Conservation (phyloP, 1,139 yeast species). For the Sugiyamaella xylanicola region DNA sequence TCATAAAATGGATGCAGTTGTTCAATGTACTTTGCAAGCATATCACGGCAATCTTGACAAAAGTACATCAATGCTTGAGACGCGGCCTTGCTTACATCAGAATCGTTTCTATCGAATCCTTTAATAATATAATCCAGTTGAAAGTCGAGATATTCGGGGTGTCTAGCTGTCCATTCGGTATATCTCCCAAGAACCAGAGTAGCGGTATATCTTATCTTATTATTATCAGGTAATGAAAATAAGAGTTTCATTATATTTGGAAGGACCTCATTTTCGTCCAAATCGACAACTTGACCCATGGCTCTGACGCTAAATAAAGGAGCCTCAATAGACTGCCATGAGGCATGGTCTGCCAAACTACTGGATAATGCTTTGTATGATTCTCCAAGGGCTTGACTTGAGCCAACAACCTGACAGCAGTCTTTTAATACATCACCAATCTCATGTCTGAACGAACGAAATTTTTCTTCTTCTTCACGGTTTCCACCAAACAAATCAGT, state of each 20-base stretch:
- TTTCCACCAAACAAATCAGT: slow-evolving; percentile 57
- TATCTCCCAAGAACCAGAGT: slow-evolving; percentile 91
- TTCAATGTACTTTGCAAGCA: slow-evolving; percentile 68
- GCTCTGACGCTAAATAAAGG: slow-evolving; percentile 87
- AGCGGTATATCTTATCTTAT: slow-evolving; percentile 87
- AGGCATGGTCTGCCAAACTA: slow-evolving; percentile 40
- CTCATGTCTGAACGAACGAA: slow-evolving; percentile 90
- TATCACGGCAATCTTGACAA: slow-evolving; percentile 82
- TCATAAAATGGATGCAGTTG: slow-evolving; percentile 78
- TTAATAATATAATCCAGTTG: slow-evolving; percentile 82
- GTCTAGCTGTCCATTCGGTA: slow-evolving; percentile 90
- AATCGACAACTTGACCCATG: slow-evolving; percentile 89
- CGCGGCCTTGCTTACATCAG: slow-evolving; percentile 77
- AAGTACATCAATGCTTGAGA: slow-evolving; percentile 93
- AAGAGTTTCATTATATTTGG: slow-evolving; percentile 78
- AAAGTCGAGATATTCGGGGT: slow-evolving; percentile 77
- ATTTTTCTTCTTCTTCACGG: slow-evolving; percentile 86
- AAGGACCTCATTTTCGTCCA: slow-evolving; percentile 64
- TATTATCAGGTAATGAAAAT: slow-evolving; percentile 78
- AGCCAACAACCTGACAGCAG: slow-evolving; percentile 88
- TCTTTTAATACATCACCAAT: slow-evolving; percentile 97
- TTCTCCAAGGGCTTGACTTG: slow-evolving; percentile 63
- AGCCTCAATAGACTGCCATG: slow-evolving; percentile 91
- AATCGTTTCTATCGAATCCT: slow-evolving; percentile 59
- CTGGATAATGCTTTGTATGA: slow-evolving; percentile 59